Conservation (phyloP, 345 rosid species). For the Hibiscus mutabilis region DNA sequence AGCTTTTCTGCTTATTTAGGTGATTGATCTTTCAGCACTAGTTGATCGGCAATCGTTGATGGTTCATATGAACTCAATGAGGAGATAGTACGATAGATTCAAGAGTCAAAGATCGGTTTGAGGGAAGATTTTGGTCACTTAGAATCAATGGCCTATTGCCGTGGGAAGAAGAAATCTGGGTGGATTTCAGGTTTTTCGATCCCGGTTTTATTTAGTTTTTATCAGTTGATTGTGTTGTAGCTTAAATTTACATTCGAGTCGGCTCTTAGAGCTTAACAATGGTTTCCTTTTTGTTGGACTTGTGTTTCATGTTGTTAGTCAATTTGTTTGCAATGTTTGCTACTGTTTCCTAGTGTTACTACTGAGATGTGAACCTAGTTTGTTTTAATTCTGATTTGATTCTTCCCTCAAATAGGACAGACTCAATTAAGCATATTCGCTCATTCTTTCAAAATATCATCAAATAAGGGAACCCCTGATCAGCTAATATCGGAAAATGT, state of each 20-base stretch:
- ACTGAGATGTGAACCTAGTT: slow-evolving; percentile 16
- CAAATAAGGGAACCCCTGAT: slow-evolving; percentile 11
- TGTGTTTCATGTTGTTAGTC: slow-evolving; percentile 17
- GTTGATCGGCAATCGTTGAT: slow-evolving; percentile 18
- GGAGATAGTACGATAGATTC: slow-evolving; percentile 16
- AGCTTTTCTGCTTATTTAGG: background rate
- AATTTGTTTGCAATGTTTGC: slow-evolving; percentile 14
- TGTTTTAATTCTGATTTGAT: slow-evolving; percentile 9
- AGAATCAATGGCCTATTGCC: slow-evolving; percentile 40
- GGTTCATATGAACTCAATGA: slow-evolving; percentile 2
- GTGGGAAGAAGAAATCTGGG: slow-evolving; percentile 37
- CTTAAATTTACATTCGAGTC: slow-evolving; percentile 23
- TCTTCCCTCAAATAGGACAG: slow-evolving; percentile 21
- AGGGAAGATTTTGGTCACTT: slow-evolving; percentile 29
- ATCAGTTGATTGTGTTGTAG: slow-evolving; percentile 9
- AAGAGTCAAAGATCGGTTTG: slow-evolving; percentile 3
- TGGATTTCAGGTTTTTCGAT: slow-evolving; percentile 38
- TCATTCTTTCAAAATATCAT: slow-evolving; percentile 7
- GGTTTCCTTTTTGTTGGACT: slow-evolving; percentile 16
- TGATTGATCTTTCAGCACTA: background rate
- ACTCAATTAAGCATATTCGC: slow-evolving; percentile 6
- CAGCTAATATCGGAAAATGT: slow-evolving; percentile 15
- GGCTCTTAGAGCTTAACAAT: slow-evolving; percentile 31
- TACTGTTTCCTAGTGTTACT: slow-evolving; percentile 17
- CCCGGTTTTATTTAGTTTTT: slow-evolving; percentile 36